Conservation (phyloP, 306 rosid species). For the Mucuna pruriens region DNA sequence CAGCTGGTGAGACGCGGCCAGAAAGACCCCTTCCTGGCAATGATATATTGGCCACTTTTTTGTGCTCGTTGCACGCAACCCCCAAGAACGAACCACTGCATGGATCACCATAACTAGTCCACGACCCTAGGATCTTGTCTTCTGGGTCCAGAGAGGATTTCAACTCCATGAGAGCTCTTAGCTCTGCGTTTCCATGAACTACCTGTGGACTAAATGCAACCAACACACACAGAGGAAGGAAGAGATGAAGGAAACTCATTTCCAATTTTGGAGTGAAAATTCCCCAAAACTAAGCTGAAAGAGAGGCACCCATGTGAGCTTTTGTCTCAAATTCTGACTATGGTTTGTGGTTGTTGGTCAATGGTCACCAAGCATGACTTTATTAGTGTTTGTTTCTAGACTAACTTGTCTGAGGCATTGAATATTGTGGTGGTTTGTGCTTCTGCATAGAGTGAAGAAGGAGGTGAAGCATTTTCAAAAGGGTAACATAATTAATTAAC, state of each 20-base stretch:
- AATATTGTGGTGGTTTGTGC: background rate
- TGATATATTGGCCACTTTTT: constrained; percentile 79
- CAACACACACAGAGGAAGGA: constrained; percentile 35
- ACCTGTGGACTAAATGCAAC: constrained; percentile 20
- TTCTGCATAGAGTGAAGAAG: constrained; percentile 7
- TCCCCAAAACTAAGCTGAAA: constrained; percentile 18
- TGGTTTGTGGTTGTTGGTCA: constrained; percentile 27
- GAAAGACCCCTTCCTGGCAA: constrained; percentile 80
- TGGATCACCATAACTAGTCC: constrained; percentile 74
- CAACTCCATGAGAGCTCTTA: constrained; percentile 73
- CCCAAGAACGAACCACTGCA: constrained; percentile 75
- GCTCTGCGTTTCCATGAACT: constrained; percentile 71
- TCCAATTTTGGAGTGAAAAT: constrained; percentile 21
- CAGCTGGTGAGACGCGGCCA: constrained; percentile 70
- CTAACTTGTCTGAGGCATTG: background rate
- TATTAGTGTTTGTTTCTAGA: background rate
- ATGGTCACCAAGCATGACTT: constrained; percentile 11
- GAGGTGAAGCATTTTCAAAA: constrained; percentile 1
- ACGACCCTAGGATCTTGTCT: constrained; percentile 59
- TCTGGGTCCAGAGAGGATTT: constrained; percentile 84
- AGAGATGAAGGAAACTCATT: constrained; percentile 47
- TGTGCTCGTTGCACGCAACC: constrained; percentile 70
- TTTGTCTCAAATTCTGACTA: background rate
- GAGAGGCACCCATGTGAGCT: constrained; percentile 43
- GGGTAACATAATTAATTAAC: constrained; percentile 14